Base-by-base conservation (phyloP, 2,329 filamentous ascomycete genomes). In the Pestalotiopsis sp. region DNA sequence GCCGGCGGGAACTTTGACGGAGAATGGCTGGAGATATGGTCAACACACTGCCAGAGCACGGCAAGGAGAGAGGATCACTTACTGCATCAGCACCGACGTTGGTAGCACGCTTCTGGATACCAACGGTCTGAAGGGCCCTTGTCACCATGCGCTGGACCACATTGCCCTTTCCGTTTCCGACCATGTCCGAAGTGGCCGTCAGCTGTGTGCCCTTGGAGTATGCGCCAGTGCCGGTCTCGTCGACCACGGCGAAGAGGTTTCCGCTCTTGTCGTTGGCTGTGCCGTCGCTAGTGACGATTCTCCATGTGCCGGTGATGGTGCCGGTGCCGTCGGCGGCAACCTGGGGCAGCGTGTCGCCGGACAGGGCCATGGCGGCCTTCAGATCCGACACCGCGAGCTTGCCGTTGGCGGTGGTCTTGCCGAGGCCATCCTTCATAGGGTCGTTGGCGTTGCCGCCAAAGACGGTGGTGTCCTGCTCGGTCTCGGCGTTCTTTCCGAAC, bases 391-490 rank as follows among this genome's bases (percentile, higher is more conserved):
- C 57, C 67, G 70, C 23, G 63, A 73, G 62, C 23, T 72, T 68
- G 62, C 73, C 73, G n/a, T 67, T 69, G 69, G 66, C 69, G 5
- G 64, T 66, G 25, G 73, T 74, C 69, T 72, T 67, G 70, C 73
- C 73, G 14, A 74, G 69, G 12, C 70, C 69, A 49, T 73, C 41
- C 56, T 62, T 67, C 52, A 59, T 70, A 11, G 65, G 67, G 38
- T 72, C n/a, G 31, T 68, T 71, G 66, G 66, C 45, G 20, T 67
- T 66, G 38, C 60, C 60, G 60, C 60, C 60, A 17, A 73, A 73
- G 40, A 73, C 71, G 12, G 71, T 77, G 76, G 49, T 74, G 65
- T 68, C 80, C 76, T 69, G 77, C 74, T 60, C 78, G 73, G 74
- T 80, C 77, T 71, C 74, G 65, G 5, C 65, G 66, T 72, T 71